Evolutionary conservation across 169 alveolate genomes (phyloP).

Genomic region (Eimeria necatrix): DNA sequence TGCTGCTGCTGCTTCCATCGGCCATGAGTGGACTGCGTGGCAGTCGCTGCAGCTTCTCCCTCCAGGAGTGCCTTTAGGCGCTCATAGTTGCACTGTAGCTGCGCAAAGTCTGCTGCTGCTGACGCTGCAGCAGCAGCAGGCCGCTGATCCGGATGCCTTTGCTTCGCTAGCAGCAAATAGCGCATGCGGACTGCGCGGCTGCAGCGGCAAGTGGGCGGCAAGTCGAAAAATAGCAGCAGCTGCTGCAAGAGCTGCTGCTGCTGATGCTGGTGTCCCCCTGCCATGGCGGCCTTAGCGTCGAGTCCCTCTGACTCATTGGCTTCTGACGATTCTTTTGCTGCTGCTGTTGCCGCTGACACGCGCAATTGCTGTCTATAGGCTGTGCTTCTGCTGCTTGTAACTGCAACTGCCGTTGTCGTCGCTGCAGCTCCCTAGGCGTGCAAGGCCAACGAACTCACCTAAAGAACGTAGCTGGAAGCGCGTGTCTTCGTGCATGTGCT

Average conservation of each 20-base stretch:
- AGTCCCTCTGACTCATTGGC: neutral
- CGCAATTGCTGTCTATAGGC: neutral
- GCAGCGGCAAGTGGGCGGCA: constrained; percentile 75
- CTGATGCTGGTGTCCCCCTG: neutral
- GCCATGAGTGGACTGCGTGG: neutral
- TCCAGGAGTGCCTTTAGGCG: neutral
- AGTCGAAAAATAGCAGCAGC: constrained; percentile 55
- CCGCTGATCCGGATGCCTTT: constrained; percentile 73
- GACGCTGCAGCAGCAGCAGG: constrained; percentile 55
- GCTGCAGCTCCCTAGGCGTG: neutral
- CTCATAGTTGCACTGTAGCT: constrained; percentile 45
- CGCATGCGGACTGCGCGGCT: constrained; percentile 30
- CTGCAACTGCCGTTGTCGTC: neutral
- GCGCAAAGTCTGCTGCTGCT: constrained; percentile 51
- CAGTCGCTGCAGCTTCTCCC: neutral
- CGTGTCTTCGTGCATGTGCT: no score
- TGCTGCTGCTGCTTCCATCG: constrained; percentile 30
- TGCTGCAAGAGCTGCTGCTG: constrained; percentile 33
- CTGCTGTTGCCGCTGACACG: constrained; percentile 44
- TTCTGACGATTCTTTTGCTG: neutral
- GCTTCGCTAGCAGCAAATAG: constrained; percentile 73
- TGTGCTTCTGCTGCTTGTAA: constrained; percentile 12
- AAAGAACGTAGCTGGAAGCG: no score
- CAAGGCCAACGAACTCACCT: neutral
- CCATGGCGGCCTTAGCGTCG: neutral